phyloP scores from a whole-genome alignment of 2,329 filamentous ascomycete genomes.

The Ophiostoma montium region DNA sequence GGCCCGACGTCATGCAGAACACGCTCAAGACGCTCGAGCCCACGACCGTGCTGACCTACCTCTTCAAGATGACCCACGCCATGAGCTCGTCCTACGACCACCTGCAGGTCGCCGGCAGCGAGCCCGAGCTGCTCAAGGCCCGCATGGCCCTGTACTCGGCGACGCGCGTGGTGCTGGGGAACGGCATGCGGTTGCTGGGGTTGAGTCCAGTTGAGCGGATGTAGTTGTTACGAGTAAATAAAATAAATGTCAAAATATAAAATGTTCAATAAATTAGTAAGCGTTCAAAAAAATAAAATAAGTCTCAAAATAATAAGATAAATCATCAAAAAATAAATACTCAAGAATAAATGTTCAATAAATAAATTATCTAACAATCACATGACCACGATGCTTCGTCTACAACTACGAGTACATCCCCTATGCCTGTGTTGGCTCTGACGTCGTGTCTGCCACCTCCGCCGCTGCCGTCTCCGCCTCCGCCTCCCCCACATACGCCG shows the following conservation, averaged over 20 bases:
- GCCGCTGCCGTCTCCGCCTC: background rate
- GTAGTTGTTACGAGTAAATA: slow-evolving; percentile 2
- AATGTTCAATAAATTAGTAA: too few species aligned
- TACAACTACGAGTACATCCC: too few species aligned
- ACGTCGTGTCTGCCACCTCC: too few species aligned
- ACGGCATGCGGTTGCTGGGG: slow-evolving; percentile 72
- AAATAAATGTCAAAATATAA: too few species aligned
- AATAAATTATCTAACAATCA: too few species aligned
- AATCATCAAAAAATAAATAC: too few species aligned
- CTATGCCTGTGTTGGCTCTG: too few species aligned
- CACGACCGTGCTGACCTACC: slow-evolving; percentile 39
- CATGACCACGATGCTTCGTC: too few species aligned
- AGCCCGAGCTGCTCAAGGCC: slow-evolving; percentile 54
- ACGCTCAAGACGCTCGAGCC: slow-evolving; percentile 72
- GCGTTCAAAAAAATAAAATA: too few species aligned
- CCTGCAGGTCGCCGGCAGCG: slow-evolving; percentile 67
- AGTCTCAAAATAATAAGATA: too few species aligned
- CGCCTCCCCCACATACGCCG: slow-evolving; percentile 25
- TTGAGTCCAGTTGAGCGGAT: slow-evolving; percentile 59
- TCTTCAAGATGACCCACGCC: slow-evolving; percentile 77
- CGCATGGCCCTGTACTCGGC: slow-evolving; percentile 67
- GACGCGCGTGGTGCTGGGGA: slow-evolving; percentile 60
- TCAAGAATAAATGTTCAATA: too few species aligned
- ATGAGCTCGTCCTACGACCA: slow-evolving; percentile 72
- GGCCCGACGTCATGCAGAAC: slow-evolving; percentile 73